These are phyloP conservation scores for Phellopilus nigrolimitatus DNA, from an alignment of 1,284 basidiomycete species.

Conservation along the genomic window DNA sequence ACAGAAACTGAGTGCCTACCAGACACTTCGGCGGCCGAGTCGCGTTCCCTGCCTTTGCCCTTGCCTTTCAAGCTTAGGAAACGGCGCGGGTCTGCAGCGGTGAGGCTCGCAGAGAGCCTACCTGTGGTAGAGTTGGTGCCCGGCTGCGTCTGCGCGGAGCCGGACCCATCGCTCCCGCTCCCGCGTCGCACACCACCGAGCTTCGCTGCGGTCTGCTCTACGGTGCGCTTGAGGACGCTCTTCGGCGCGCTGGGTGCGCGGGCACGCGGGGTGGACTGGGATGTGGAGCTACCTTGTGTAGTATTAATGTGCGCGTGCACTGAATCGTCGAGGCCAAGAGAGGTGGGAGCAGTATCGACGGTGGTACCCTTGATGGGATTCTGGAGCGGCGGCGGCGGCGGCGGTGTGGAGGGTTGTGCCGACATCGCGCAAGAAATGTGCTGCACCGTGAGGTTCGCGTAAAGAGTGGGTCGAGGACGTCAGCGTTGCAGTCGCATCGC, in stretches of 20 bases:
- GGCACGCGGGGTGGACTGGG: neutral
- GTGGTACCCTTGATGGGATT: conserved; percentile 27
- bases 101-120: conserved; percentile 29
- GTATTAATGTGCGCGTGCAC: neutral
- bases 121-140: conserved; percentile 33
- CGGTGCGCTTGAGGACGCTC: conserved; percentile 33
- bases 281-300: neutral
- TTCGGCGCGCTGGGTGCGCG: conserved; percentile 11
- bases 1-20: conserved; percentile 26
- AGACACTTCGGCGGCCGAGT: conserved; percentile 31
- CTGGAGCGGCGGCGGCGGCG: no score
- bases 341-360: conserved; percentile 23
- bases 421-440: conserved; percentile 19
- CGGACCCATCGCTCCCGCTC: no score
- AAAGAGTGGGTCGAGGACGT: no score
- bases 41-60: conserved; percentile 41
- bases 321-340: conserved; percentile 22
- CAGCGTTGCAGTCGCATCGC: no score
- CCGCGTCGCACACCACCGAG: conserved; percentile 49
- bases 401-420: conserved; percentile 19
- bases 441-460: no score
- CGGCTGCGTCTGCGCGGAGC: no score
- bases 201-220: conserved; percentile 52
- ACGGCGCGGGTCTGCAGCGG: conserved; percentile 41
- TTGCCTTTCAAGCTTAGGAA: conserved; percentile 53